Evolutionary conservation across 805 yeast species (phyloP).

Genomic region (Barnettozyma wickerhamii): DNA sequence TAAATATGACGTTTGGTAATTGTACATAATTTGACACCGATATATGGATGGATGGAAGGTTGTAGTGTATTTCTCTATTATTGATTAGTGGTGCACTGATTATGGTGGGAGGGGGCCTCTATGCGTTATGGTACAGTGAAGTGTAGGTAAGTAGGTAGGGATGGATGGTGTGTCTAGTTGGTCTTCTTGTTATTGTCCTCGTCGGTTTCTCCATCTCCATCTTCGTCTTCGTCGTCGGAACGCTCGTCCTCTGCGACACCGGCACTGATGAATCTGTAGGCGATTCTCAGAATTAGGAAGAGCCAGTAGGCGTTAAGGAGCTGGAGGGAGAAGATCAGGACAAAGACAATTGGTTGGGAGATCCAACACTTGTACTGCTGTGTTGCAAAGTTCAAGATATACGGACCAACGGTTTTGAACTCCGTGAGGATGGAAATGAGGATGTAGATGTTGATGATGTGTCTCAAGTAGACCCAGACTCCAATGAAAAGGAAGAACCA

Average conservation of each 20-base stretch:
- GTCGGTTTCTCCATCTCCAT: conserved; percentile 15
- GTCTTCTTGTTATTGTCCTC: not conserved
- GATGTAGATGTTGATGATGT: conserved; percentile 73
- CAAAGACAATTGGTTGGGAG: conserved; percentile 85
- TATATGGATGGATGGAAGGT: too few relatives aligned
- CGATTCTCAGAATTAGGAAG: conserved; percentile 71
- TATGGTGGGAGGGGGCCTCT: not conserved
- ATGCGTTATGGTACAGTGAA: not conserved
- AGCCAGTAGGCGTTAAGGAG: conserved; percentile 88
- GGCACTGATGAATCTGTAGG: conserved; percentile 55
- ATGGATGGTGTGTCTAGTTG: not conserved
- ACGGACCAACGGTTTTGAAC: conserved; percentile 81
- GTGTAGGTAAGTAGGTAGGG: too few relatives aligned
- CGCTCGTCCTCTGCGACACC: conserved; percentile 76
- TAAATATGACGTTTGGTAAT: conserved; percentile 11
- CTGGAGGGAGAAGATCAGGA: conserved; percentile 74
- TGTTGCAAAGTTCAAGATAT: conserved; percentile 73
- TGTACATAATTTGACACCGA: too few relatives aligned
- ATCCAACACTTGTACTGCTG: conserved; percentile 97
- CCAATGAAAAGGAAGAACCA: conserved; percentile 63
- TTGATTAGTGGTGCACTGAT: not conserved
- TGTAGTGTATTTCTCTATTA: too few relatives aligned
- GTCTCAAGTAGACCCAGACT: conserved; percentile 88
- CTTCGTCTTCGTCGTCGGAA: conserved; percentile 70
- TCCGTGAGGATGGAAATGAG: conserved; percentile 84